Evolutionary conservation across 1,139 yeast species (phyloP).

Genomic region (Debaryomyces sp.): DNA sequence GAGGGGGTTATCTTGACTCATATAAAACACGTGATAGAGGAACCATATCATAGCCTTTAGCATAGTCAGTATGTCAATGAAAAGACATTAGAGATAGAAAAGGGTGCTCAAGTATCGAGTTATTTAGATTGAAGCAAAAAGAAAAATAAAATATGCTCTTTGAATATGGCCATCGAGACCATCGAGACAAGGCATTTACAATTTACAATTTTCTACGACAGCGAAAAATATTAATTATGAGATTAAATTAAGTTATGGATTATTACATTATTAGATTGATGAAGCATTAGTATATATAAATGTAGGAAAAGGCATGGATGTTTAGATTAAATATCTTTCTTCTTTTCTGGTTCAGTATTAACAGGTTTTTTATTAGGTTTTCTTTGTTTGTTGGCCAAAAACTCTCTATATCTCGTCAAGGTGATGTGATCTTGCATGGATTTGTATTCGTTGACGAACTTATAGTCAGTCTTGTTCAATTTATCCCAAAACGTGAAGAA

Average conservation of each 20-base stretch:
- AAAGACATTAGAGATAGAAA: no score
- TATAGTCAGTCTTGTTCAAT: conserved; percentile 69
- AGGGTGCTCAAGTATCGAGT: no score
- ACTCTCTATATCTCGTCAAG: conserved; percentile 61
- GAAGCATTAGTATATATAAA: neutral
- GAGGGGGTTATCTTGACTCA: no score
- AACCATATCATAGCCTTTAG: no score
- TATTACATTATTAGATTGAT: neutral
- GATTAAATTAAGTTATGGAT: neutral
- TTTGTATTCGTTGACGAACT: conserved; percentile 63
- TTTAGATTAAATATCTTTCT: conserved; percentile 7
- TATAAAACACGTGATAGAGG: no score
- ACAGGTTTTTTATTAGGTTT: conserved; percentile 1
- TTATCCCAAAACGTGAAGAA: conserved; percentile 94
- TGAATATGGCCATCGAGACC: no score
- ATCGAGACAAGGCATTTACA: no score
- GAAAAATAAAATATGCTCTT: no score
- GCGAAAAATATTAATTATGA: neutral
- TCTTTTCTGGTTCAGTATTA: conserved; percentile 8
- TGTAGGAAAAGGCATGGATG: neutral
- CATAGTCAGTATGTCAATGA: no score
- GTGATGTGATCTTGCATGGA: conserved; percentile 60
- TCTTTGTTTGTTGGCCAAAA: conserved; percentile 47
- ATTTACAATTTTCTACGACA: neutral
- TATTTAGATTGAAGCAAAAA: no score